phyloP scores from a whole-genome alignment of 1,284 basidiomycete species.

The Porogramme epimiltina region DNA sequence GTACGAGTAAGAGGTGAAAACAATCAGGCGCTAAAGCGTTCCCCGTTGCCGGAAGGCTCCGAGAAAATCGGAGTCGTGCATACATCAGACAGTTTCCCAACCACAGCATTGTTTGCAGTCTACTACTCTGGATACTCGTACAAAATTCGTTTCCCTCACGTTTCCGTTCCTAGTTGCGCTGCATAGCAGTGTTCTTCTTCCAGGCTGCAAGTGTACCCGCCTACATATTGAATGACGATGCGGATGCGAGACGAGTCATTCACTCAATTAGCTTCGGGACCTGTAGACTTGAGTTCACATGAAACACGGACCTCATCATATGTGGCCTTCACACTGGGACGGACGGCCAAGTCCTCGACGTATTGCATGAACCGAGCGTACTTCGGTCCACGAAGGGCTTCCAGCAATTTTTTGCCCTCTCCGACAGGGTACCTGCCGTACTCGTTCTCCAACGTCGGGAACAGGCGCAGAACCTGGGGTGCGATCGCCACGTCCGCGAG shows the following conservation, averaged over 20 bases:
- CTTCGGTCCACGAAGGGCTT: constrained; percentile 23
- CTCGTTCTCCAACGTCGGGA: constrained; percentile 27
- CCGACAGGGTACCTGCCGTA: constrained; percentile 31
- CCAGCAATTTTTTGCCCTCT: constrained; percentile 27
- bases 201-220: neutral
- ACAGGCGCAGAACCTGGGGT: constrained; percentile 36
- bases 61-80: too few relatives aligned
- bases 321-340: constrained; percentile 32
- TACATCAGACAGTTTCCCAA: too few relatives aligned
- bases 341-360: constrained; percentile 27
- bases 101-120: too few relatives aligned
- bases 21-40: too few relatives aligned
- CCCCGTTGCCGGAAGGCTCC: too few relatives aligned
- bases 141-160: too few relatives aligned
- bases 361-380: constrained; percentile 36
- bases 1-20: too few relatives aligned
- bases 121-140: too few relatives aligned
- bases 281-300: too few relatives aligned
- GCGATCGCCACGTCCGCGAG: constrained; percentile 56
- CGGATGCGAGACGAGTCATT: neutral
- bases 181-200: too few relatives aligned
- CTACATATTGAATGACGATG: neutral
- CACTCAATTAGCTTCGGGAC: too few relatives aligned
- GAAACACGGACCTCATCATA: constrained; percentile 35
- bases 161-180: too few relatives aligned